Base-by-base conservation (phyloP, 2,329 filamentous ascomycete species). In the Arthrobotrys entomopaga region DNA sequence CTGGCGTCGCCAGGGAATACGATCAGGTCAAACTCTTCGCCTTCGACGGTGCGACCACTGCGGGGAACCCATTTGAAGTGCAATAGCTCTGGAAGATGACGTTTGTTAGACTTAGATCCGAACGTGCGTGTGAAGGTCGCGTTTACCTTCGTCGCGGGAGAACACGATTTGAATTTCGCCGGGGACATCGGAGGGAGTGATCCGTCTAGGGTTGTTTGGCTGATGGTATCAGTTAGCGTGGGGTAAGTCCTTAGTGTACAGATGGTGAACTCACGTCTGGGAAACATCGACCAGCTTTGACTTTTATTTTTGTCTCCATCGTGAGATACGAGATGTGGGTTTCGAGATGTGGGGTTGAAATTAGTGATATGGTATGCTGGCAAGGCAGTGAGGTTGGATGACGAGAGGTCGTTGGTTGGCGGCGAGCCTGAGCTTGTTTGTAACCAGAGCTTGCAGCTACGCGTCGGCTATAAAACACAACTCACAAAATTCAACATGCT, bases 11-110 rank as follows among this genome's bases (percentile, higher is more conserved):
- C 86, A 20, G 95, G 94, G 60, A 99, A 89, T 91, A 97, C 97
- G 79, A 97, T 88, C 42, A 99, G 87, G 81, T 99, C 93, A 76
- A 97, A 84, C 74, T 95, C 90, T 69, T 93, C 90, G 71, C 91
- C 63, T 20, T 59, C 57, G 22, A 52, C 40, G n/a, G 75, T 71
- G 20, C 89, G 84, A 70, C 88, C 87, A 77, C 85, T 86, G 77
- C 95, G 90, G 79, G 91, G 89, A 77, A 93, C 90, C 96, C 96
- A 99, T 87, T 93, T 97, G 84, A 99, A 97, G 84, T 97, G 93
- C 75, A 96, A 86, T 74, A 99, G 87, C 60, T 97, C 91, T 93
- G 15, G 53, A n/a, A 20, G 57, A 57, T 58, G 61, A 42, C 24
- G 54, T 46, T 15, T 3, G 22, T 46, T n/a, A 6, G 15, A 19